Conservation (phyloP, 2,329 filamentous ascomycete genomes). For the Alternaria hordeiaustralica region DNA sequence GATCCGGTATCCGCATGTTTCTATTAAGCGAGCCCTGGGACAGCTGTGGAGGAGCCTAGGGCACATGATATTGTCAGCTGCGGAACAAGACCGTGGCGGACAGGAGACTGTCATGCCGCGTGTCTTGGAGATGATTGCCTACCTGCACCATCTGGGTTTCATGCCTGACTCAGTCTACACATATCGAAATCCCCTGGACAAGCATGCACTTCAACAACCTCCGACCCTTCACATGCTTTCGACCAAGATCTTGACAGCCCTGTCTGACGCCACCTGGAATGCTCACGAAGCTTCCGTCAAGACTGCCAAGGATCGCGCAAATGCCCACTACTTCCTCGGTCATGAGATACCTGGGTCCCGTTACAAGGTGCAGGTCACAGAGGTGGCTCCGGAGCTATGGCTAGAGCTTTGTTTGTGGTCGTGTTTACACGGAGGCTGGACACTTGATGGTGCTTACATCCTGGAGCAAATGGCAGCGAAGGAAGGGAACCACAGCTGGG, state of each 20-base stretch:
- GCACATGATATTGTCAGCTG: conserved; percentile 51
- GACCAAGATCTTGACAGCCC: conserved; percentile 55
- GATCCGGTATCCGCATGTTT: conserved; percentile 21
- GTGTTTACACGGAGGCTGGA: conserved; percentile 57
- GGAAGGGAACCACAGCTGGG: conserved; percentile 32
- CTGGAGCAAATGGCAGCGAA: conserved; percentile 39
- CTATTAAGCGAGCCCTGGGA: conserved; percentile 50
- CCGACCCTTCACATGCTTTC: conserved; percentile 57
- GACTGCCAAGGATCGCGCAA: conserved; percentile 34
- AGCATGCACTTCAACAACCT: conserved; percentile 53
- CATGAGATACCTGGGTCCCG: conserved; percentile 54
- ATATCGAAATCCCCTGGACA: conserved; percentile 43
- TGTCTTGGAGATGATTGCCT: conserved; percentile 56
- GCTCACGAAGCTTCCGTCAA: conserved; percentile 51
- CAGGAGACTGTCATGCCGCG: conserved; percentile 48
- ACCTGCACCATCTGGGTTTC: conserved; percentile 55
- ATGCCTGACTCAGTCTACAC: conserved; percentile 56
- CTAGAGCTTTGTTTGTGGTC: conserved; percentile 61
- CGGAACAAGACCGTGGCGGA: conserved; percentile 24
- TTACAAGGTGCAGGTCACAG: conserved; percentile 50
- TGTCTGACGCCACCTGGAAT: conserved; percentile 59
- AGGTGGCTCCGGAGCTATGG: conserved; percentile 56
- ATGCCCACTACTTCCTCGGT: conserved; percentile 50
- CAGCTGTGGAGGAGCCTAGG: conserved; percentile 56
- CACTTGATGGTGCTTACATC: conserved; percentile 51